Percentiles rank a stretch among this genome's conserved stretches.
Conservation (phyloP, 148 eudicot genomes). For the Fagopyrum homotropicum region DNA sequence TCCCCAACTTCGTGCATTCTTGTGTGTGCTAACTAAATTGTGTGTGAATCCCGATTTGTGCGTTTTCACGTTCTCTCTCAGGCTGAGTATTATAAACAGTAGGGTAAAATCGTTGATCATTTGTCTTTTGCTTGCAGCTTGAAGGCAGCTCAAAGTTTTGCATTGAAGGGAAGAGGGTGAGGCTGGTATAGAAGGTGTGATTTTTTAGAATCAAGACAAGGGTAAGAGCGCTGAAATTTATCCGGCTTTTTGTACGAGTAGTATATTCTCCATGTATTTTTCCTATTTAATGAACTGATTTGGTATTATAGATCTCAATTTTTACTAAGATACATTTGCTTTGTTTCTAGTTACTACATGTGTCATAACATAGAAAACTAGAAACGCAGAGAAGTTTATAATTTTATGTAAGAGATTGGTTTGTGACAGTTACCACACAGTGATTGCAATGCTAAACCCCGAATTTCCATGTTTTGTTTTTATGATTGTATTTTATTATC, state of each 20-base stretch:
- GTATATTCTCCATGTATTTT: not conserved
- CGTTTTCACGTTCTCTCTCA: too few species aligned
- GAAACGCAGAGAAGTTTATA: not conserved
- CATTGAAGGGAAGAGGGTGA: conserved; percentile 63
- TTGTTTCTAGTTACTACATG: not conserved
- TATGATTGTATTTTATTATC: too few species aligned
- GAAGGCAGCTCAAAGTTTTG: conserved; percentile 71
- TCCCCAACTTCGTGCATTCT: too few species aligned
- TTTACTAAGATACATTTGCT: not conserved
- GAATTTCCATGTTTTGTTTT: too few species aligned
- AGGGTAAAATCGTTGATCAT: not conserved
- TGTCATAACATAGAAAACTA: not conserved
- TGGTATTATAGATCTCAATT: not conserved
- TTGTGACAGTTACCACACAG: not conserved
- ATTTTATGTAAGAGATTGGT: not conserved
- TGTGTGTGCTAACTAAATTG: too few species aligned
- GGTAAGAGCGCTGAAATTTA: not conserved
- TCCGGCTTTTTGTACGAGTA: conserved; percentile 7
- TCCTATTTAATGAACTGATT: not conserved
- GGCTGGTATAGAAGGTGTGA: conserved; percentile 28
- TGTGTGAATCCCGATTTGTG: too few species aligned
- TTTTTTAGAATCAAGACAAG: not conserved
- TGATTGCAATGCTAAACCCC: not conserved
- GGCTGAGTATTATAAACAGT: not conserved
- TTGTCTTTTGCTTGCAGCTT: conserved; percentile 48